Conservation (phyloP, 495 filamentous ascomycete species). For the Podospora pseudocomata region DNA sequence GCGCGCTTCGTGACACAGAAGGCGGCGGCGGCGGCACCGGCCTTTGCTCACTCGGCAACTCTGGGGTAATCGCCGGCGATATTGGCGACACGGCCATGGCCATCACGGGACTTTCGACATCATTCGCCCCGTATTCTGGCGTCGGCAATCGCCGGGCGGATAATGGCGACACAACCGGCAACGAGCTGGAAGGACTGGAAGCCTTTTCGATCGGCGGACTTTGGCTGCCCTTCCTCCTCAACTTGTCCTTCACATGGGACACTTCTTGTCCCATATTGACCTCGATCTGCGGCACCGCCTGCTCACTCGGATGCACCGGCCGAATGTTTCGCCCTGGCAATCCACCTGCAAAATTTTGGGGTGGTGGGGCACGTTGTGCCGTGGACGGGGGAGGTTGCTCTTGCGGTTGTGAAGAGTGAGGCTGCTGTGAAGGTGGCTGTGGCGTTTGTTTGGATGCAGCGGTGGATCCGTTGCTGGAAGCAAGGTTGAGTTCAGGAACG, state of each 20-base stretch:
- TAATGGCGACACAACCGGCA: slow-evolving; percentile 17
- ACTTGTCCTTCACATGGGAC: slow-evolving; percentile 22
- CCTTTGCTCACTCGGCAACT: slow-evolving; percentile 16
- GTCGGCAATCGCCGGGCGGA: slow-evolving; percentile 23
- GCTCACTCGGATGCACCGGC: slow-evolving; percentile 26
- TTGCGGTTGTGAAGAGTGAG: slow-evolving; percentile 13
- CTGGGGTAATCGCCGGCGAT: slow-evolving; percentile 33
- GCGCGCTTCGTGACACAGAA: slow-evolving; percentile 11
- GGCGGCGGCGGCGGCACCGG: not conserved
- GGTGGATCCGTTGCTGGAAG: slow-evolving; percentile 45
- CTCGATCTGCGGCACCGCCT: slow-evolving; percentile 15
- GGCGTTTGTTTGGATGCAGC: slow-evolving; percentile 18
- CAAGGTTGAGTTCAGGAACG: slow-evolving; percentile 43
- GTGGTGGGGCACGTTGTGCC: slow-evolving; percentile 16
- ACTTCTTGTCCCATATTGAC: slow-evolving; percentile 29
- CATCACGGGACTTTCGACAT: slow-evolving; percentile 20
- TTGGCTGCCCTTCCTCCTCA: slow-evolving; percentile 10
- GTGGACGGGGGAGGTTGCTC: slow-evolving; percentile 12
- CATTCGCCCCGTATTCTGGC: slow-evolving; percentile 27
- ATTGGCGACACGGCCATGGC: slow-evolving; percentile 25
- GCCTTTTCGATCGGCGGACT: slow-evolving; percentile 8
- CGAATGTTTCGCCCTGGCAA: slow-evolving; percentile 36
- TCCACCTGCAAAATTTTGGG: slow-evolving; percentile 21
- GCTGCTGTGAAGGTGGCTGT: slow-evolving; percentile 13
- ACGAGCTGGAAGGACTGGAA: slow-evolving; percentile 15